Conservation (phyloP, 768 basidiomycete genomes). For the Postia placenta region DNA sequence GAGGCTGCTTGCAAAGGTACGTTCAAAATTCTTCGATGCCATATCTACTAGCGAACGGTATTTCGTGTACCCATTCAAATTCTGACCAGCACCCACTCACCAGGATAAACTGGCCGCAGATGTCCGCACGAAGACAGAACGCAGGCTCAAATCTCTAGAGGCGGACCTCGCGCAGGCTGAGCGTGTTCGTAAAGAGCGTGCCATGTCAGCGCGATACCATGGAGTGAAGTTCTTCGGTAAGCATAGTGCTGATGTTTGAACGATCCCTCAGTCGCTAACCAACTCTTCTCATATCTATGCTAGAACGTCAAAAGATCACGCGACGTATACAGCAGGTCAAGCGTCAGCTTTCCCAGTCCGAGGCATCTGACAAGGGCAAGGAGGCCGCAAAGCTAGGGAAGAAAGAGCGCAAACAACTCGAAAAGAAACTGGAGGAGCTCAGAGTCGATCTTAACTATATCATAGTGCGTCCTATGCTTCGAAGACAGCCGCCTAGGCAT, state of each 20-base stretch:
- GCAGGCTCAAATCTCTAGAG: conserved; percentile 70
- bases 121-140: conserved; percentile 74
- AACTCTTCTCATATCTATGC: too few relatives aligned
- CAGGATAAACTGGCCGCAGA: conserved; percentile 83
- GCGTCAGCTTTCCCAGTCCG: conserved; percentile 34
- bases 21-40: background rate
- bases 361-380: background rate
- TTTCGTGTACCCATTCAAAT: background rate
- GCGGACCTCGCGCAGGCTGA: conserved; percentile 65
- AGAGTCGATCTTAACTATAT: conserved; percentile 92
- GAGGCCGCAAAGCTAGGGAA: conserved; percentile 29
- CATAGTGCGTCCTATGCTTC: conserved; percentile 52
- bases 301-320: conserved; percentile 84
- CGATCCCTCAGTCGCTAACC: background rate
- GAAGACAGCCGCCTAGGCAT: too few relatives aligned
- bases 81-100: background rate
- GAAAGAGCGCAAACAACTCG: conserved; percentile 31
- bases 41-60: too few relatives aligned
- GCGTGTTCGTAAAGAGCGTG: conserved; percentile 57
- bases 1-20: conserved; percentile 74
- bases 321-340: conserved; percentile 73
- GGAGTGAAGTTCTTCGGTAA: conserved; percentile 92
- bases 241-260: conserved; percentile 10
- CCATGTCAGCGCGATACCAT: conserved; percentile 75
- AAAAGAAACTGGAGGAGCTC: conserved; percentile 48